Conservation (phyloP, 768 basidiomycete genomes). For the Tephrocybe sp. region DNA sequence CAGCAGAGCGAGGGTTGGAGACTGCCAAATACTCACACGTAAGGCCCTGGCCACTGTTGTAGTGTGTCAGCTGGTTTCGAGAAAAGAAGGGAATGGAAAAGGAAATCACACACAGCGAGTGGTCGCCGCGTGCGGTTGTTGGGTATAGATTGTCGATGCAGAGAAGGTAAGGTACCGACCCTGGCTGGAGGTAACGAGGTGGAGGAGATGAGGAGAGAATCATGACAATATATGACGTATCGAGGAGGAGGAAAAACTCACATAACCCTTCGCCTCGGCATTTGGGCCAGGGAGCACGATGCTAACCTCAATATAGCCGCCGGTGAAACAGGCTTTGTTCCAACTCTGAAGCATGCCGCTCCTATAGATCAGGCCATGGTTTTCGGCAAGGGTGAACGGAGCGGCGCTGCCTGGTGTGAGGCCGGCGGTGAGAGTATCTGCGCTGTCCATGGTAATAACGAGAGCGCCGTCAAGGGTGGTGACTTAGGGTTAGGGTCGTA, state of each 20-base stretch:
- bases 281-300: constrained; percentile 60
- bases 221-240: too few species aligned
- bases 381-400: constrained; percentile 41
- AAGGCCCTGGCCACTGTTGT: constrained; percentile 87
- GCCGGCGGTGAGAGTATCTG: constrained; percentile 25
- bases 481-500: constrained; percentile 67
- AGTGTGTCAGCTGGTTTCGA: background rate
- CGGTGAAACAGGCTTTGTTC: constrained; percentile 89
- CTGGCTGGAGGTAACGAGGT: too few species aligned
- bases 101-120: too few species aligned
- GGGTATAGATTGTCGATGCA: too few species aligned
- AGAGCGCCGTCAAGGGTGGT: constrained; percentile 67
- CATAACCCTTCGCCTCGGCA: constrained; percentile 48
- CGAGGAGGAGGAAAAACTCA: constrained; percentile 26
- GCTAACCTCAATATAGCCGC: too few species aligned
- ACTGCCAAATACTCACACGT: constrained; percentile 47
- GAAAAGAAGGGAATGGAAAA: background rate
- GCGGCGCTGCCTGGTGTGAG: constrained; percentile 41
- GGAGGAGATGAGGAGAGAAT: too few species aligned
- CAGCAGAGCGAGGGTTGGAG: background rate
- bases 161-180: too few species aligned
- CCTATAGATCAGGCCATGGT: constrained; percentile 63
- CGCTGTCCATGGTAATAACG: constrained; percentile 66
- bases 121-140: too few species aligned
- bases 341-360: constrained; percentile 85